Evolutionary conservation across 2,329 filamentous ascomycete genomes (phyloP).

Genomic region (Cercospora zeina): DNA sequence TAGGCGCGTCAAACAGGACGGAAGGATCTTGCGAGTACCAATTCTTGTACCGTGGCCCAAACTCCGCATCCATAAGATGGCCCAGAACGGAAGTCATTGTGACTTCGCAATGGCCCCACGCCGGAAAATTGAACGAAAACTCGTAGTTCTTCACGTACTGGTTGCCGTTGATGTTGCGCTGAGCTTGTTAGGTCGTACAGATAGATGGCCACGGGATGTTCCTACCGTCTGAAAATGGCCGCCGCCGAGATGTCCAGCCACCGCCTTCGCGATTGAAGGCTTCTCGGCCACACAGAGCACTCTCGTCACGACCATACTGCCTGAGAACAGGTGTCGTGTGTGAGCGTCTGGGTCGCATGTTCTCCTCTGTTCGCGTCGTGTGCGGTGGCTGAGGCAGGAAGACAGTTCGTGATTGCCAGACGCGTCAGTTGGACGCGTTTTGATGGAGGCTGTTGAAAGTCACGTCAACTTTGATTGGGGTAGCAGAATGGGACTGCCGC

Average conservation of each 20-base stretch:
- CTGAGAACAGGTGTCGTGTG: slow-evolving; percentile 2
- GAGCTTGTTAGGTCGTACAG: slow-evolving; percentile 24
- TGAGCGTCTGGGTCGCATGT: background rate
- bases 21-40: slow-evolving; percentile 82
- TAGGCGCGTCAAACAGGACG: slow-evolving; percentile 76
- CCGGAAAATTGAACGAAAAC: slow-evolving; percentile 82
- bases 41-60: slow-evolving; percentile 69
- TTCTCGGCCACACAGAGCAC: slow-evolving; percentile 82
- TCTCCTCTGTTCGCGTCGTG: background rate
- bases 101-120: slow-evolving; percentile 79
- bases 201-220: slow-evolving; percentile 23
- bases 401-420: slow-evolving; percentile 1
- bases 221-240: slow-evolving; percentile 69
- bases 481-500: background rate
- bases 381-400: background rate
- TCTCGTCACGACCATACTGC: slow-evolving; percentile 47
- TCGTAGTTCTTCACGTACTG: slow-evolving; percentile 91
- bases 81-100: slow-evolving; percentile 93
- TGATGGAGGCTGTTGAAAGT: background rate
- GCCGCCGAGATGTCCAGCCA: slow-evolving; percentile 84
- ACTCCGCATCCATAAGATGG: slow-evolving; percentile 80
- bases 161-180: slow-evolving; percentile 68
- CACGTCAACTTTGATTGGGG: background rate
- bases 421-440: background rate
- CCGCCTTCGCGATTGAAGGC: slow-evolving; percentile 92